Evolutionary conservation across 108 stramenopile genomes (phyloP).

Genomic region (Nitzschia sp.): DNA sequence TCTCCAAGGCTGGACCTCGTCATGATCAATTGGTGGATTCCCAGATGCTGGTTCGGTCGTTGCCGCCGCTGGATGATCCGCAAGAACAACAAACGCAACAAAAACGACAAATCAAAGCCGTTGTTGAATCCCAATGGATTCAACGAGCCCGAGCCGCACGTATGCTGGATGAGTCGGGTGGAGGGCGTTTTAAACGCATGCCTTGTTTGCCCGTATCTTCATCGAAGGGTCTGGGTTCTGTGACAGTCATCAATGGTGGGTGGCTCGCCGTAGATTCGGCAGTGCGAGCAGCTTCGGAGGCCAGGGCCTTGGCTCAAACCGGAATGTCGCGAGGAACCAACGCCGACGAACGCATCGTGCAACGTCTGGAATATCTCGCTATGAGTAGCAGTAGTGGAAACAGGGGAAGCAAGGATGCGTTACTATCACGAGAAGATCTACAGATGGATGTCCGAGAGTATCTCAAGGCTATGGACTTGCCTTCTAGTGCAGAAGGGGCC

Average conservation of each 20-base stretch:
- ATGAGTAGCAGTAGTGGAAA: conserved; percentile 48
- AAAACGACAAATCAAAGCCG: conserved; percentile 42
- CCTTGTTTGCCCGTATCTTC: conserved; percentile 52
- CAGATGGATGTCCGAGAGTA: conserved; percentile 78
- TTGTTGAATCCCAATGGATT: too few relatives aligned
- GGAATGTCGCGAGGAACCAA: conserved; percentile 3
- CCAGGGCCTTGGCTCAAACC: conserved; percentile 53
- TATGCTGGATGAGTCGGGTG: conserved; percentile 56
- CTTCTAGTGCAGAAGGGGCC: conserved; percentile 68
- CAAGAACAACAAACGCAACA: not conserved
- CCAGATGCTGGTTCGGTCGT: conserved; percentile 22
- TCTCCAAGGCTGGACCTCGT: conserved; percentile 54
- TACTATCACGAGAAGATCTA: conserved; percentile 23
- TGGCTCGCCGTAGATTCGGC: conserved; percentile 77
- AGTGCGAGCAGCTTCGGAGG: conserved; percentile 67
- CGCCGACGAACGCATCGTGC: conserved; percentile 75
- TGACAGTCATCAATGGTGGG: conserved; percentile 79
- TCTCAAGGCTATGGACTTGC: conserved; percentile 57
- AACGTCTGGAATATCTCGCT: conserved; percentile 79
- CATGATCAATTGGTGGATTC: conserved; percentile 58
- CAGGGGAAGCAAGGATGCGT: not conserved
- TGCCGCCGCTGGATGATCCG: conserved; percentile 16
- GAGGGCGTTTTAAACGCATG: conserved; percentile 79
- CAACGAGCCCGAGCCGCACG: conserved; percentile 51
- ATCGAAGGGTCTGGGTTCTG: conserved; percentile 1